phyloP scores from a whole-genome alignment of 2,329 filamentous ascomycete genomes.

The Lasiodiplodia hormozganensis region DNA sequence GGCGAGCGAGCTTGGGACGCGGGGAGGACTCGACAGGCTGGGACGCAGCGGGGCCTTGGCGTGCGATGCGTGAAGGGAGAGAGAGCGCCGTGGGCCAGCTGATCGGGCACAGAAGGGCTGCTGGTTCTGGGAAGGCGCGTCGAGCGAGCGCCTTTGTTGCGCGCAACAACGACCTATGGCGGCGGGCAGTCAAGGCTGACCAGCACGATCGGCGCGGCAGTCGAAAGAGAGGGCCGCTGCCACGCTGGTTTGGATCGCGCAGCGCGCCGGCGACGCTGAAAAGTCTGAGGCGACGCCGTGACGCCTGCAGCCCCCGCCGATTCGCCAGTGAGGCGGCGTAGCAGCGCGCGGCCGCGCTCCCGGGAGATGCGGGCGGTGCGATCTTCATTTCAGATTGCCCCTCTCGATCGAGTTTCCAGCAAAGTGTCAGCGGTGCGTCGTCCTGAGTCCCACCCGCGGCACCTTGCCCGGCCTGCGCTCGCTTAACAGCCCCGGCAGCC shows the following conservation, averaged over 20 bases:
- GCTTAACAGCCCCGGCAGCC: constrained; percentile 1
- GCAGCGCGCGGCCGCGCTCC: constrained; percentile 17
- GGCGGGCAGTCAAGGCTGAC: constrained; percentile 4
- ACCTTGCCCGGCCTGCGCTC: constrained; percentile 5
- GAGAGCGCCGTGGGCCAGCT: constrained; percentile 15
- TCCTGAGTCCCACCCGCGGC: constrained; percentile 12
- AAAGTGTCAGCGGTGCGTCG: constrained; percentile 16
- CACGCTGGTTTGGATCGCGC: constrained; percentile 24
- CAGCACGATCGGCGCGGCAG: constrained; percentile 22
- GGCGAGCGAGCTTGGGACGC: constrained; percentile 24
- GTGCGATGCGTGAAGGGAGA: constrained; percentile 20
- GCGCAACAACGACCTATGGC: not conserved
- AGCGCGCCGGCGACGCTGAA: constrained; percentile 21
- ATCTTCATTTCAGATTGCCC: constrained; percentile 16
- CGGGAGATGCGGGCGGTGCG: constrained; percentile 17
- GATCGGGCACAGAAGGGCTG: constrained; percentile 15
- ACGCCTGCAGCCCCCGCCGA: not conserved
- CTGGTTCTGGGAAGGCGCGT: constrained; percentile 24
- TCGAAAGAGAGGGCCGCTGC: constrained; percentile 9
- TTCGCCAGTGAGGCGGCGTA: constrained; percentile 22
- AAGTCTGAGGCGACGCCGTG: constrained; percentile 20
- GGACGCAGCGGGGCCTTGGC: constrained; percentile 24
- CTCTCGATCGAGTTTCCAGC: constrained; percentile 6
- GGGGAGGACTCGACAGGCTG: constrained; percentile 23
- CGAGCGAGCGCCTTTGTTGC: constrained; percentile 21